These are phyloP conservation scores for Berkeleyomyces rouxiae DNA, from an alignment of 2,329 filamentous ascomycete species.

Conservation along the genomic window DNA sequence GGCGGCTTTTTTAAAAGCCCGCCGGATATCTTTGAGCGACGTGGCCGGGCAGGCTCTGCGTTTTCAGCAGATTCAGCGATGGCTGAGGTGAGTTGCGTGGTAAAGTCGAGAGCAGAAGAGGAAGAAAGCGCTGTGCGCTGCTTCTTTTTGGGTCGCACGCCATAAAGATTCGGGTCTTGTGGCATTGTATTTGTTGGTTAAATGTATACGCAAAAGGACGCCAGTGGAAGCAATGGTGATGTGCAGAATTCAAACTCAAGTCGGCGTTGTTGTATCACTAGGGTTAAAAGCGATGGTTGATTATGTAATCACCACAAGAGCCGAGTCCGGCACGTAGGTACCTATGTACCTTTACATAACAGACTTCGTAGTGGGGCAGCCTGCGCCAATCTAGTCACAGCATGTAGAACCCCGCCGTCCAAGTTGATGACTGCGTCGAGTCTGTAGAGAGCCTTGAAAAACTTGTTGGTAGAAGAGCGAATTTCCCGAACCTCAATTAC, in stretches of 20 bases:
- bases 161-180: constrained; percentile 59
- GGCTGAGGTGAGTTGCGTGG: constrained; percentile 70
- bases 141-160: constrained; percentile 53
- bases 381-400: constrained; percentile 14
- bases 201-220: neutral
- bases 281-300: neutral
- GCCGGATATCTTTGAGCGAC: neutral
- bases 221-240: neutral
- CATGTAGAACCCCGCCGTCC: neutral
- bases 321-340: constrained; percentile 4
- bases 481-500: neutral
- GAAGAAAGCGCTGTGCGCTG: constrained; percentile 53
- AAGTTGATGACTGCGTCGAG: neutral
- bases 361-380: constrained; percentile 4
- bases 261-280: neutral
- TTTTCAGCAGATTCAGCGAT: constrained; percentile 41
- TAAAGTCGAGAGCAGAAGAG: constrained; percentile 63
- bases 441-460: neutral
- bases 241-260: neutral
- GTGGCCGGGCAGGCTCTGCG: constrained; percentile 10
- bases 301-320: neutral
- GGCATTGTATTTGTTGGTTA: constrained; percentile 27
- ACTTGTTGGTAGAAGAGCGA: neutral
- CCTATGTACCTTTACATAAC: neutral
- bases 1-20: constrained; percentile 1